These are phyloP conservation scores for Solanum corneliomulleri DNA, from an alignment of 257 asterid genomes.

Conservation along the genomic window DNA sequence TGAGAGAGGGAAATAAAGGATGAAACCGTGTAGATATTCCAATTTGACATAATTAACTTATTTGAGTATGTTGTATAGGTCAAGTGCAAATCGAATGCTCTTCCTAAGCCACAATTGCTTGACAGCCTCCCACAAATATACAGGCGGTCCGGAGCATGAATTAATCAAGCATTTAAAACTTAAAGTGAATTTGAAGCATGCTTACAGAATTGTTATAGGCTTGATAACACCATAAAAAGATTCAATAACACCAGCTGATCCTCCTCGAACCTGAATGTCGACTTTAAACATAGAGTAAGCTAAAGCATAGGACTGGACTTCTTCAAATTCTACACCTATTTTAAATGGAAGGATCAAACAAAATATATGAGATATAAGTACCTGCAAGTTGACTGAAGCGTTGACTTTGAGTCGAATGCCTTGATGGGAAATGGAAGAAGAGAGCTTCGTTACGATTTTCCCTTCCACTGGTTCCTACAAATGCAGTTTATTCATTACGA, in stretches of 20 bases:
- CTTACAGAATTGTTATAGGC: slow-evolving; percentile 69
- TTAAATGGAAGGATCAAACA: not conserved
- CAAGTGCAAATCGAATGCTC: not conserved
- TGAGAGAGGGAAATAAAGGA: not conserved
- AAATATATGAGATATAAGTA: not conserved
- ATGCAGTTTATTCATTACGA: not conserved
- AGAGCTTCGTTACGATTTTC: slow-evolving; percentile 36
- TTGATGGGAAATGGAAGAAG: slow-evolving; percentile 54
- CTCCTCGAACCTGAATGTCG: slow-evolving; percentile 65
- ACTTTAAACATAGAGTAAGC: not conserved
- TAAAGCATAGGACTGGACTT: not conserved
- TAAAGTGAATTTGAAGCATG: not conserved
- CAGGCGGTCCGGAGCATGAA: not conserved
- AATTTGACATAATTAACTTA: not conserved
- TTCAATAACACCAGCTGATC: slow-evolving; percentile 83
- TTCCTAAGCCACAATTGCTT: not conserved
- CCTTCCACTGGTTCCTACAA: slow-evolving; percentile 59
- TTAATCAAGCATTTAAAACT: not conserved
- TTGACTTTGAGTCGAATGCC: slow-evolving; percentile 57
- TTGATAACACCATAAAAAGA: slow-evolving; percentile 69
- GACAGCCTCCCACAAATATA: not conserved
- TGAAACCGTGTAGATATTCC: not conserved
- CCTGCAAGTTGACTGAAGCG: slow-evolving; percentile 79
- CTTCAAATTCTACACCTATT: not conserved
- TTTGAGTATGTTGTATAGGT: not conserved